Conservation (phyloP, 2,329 filamentous ascomycete genomes). For the Periconia sp. region DNA sequence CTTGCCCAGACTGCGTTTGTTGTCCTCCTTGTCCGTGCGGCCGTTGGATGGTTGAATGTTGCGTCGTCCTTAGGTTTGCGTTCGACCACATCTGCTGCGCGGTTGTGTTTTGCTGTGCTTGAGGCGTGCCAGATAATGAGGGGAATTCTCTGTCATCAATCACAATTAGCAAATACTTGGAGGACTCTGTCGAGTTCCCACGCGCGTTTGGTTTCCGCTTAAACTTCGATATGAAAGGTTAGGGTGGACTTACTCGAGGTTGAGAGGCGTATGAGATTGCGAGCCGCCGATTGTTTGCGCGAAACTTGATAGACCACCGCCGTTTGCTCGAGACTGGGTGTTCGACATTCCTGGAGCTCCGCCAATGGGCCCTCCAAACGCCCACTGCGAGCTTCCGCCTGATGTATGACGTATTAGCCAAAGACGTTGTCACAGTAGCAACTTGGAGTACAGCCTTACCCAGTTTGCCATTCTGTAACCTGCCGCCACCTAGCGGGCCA, state of each 20-base stretch:
- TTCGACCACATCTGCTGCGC: constrained; percentile 64
- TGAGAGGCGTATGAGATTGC: constrained; percentile 60
- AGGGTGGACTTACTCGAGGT: constrained; percentile 60
- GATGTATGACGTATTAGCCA: too few species aligned
- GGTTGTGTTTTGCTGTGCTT: constrained; percentile 59
- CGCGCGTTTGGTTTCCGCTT: constrained; percentile 9
- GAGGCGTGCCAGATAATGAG: constrained; percentile 63
- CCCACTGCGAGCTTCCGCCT: constrained; percentile 64
- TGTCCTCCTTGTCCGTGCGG: constrained; percentile 50
- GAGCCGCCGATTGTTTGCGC: constrained; percentile 62
- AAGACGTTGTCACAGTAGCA: too few species aligned
- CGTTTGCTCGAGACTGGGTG: constrained; percentile 58
- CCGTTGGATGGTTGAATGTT: constrained; percentile 61
- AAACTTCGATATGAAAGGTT: constrained; percentile 12
- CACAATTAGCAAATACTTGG: constrained; percentile 28
- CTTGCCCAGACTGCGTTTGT: constrained; percentile 40
- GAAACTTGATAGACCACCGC: constrained; percentile 58
- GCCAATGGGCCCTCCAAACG: constrained; percentile 61
- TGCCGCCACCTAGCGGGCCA: constrained; percentile 54
- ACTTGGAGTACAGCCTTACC: constrained; percentile 45
- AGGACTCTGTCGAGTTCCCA: background rate
- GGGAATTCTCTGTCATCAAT: constrained; percentile 63
- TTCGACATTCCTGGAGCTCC: constrained; percentile 58
- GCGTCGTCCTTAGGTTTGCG: constrained; percentile 59
- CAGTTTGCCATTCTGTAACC: constrained; percentile 62